phyloP scores from a whole-genome alignment of 495 filamentous ascomycete species.

The Neurospora tetraspora region DNA sequence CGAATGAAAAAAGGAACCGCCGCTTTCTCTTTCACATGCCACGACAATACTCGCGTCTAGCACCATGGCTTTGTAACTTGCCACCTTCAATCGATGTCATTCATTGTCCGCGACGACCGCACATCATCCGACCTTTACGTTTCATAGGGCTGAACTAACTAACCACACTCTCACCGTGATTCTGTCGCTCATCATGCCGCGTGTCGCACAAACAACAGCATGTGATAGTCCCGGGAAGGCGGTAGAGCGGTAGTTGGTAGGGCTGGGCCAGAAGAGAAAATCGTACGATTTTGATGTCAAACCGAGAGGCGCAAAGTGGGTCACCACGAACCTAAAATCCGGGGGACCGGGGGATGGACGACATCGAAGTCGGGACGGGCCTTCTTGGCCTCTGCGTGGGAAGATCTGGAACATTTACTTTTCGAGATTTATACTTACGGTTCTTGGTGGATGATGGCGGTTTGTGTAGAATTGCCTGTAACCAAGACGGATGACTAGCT shows the following conservation, averaged over 20 bases:
- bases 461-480: background rate
- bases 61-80: no score
- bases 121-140: background rate
- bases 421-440: background rate
- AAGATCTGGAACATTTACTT: background rate
- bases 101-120: background rate
- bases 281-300: constrained; percentile 29
- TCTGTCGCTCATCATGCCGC: background rate
- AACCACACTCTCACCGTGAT: background rate
- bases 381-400: background rate
- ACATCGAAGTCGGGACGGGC: background rate
- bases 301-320: constrained; percentile 4
- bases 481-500: background rate
- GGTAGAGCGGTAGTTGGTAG: background rate
- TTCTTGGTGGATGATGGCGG: background rate
- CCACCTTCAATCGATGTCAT: no score
- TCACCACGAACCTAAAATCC: background rate
- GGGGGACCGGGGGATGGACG: background rate
- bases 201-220: background rate
- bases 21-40: background rate
- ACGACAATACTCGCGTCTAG: background rate
- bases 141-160: background rate
- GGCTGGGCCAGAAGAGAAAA: constrained; percentile 4
- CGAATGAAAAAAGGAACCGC: background rate
- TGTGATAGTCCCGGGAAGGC: background rate